phyloP scores from a whole-genome alignment of 371 early-diverging fungal species.

The Mucor sp. region DNA sequence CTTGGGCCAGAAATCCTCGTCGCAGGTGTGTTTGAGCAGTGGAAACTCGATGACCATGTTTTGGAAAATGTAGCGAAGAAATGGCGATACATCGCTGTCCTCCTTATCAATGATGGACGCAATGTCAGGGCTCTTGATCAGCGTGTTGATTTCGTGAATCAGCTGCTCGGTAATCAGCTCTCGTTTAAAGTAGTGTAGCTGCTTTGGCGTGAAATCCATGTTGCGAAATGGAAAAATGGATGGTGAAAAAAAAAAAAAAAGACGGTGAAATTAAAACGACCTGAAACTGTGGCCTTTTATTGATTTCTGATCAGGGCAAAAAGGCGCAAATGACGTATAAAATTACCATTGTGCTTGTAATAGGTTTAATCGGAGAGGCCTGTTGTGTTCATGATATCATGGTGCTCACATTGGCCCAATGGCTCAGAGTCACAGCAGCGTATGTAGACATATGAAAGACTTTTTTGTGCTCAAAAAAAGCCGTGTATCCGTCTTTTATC shows the following conservation, averaged over 20 bases:
- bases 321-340: conserved; percentile 3
- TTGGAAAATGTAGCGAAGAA: conserved; percentile 39
- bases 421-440: background rate
- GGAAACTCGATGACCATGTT: conserved; percentile 43
- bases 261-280: background rate
- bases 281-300: background rate
- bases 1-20: conserved; percentile 43
- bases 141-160: conserved; percentile 7
- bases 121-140: conserved; percentile 11
- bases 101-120: conserved; percentile 6
- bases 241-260: background rate
- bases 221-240: background rate
- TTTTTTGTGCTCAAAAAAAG: background rate
- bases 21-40: conserved; percentile 34
- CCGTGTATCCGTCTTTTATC: conserved; percentile 8
- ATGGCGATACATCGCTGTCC: conserved; percentile 17
- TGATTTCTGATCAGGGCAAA: background rate
- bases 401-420: background rate
- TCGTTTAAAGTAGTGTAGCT: conserved; percentile 33
- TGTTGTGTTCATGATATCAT: background rate
- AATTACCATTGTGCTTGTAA: background rate
- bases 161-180: conserved; percentile 24
- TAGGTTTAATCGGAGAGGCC: background rate
- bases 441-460: background rate
- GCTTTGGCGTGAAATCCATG: conserved; percentile 29